Conservation (phyloP, 257 asterid species). For the Mentha longifolia region DNA sequence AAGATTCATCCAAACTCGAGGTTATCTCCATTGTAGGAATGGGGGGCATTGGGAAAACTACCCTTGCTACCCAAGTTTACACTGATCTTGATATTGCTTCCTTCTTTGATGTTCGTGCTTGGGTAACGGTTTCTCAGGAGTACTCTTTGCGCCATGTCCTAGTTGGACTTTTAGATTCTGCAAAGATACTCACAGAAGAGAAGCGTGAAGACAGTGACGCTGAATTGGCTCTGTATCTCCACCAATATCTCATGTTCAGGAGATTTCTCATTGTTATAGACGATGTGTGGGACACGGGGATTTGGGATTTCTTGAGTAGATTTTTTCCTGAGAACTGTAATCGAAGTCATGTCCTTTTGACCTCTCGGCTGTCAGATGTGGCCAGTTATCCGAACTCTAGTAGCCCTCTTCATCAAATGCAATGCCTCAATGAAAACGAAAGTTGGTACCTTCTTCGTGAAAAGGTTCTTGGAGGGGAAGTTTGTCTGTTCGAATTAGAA, state of each 20-base stretch:
- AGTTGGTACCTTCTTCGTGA: conserved; percentile 28
- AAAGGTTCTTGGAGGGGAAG: conserved; percentile 11
- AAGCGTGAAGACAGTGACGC: background rate
- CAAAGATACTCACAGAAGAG: background rate
- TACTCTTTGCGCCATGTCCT: background rate
- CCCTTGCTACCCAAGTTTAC: conserved; percentile 24
- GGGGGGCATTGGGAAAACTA: conserved; percentile 41
- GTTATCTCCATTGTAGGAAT: conserved; percentile 28
- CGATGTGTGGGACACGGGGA: conserved; percentile 35
- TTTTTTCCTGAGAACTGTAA: conserved; percentile 21
- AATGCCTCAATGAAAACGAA: background rate
- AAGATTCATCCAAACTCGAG: background rate
- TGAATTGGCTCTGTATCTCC: background rate
- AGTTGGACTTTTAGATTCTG: conserved; percentile 9
- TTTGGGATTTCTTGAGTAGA: conserved; percentile 22
- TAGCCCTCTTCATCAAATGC: conserved; percentile 12
- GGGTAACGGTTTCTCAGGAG: too few relatives aligned
- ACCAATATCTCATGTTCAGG: conserved; percentile 13
- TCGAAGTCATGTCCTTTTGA: conserved; percentile 34
- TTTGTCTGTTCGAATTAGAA: background rate
- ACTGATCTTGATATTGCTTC: background rate
- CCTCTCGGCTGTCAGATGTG: conserved; percentile 23
- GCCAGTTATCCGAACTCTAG: background rate
- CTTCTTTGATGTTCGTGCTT: conserved; percentile 24
- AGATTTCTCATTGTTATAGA: conserved; percentile 31